Percentiles rank a stretch among this genome's conserved stretches.
phyloP scores from a whole-genome alignment of 129 eudicot genomes.

The Flaveria linearis region DNA sequence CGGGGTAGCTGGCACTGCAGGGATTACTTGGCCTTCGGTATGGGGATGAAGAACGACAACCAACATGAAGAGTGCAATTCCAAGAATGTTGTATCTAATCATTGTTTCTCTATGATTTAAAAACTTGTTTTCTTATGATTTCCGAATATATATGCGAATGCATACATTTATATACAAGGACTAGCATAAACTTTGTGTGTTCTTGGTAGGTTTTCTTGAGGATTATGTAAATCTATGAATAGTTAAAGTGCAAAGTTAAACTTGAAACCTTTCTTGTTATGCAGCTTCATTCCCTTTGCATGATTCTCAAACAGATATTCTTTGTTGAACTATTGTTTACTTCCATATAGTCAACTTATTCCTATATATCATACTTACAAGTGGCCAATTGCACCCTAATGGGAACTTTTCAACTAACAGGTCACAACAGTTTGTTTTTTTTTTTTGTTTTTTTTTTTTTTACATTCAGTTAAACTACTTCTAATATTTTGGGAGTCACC shows the following conservation, averaged over 20 bases:
- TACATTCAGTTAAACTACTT: background rate
- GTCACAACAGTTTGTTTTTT: no score
- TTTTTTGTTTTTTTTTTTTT: no score
- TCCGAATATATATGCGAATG: constrained; percentile 32
- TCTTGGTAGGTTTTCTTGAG: constrained; percentile 46
- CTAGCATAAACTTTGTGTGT: constrained; percentile 64
- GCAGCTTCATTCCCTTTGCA: constrained; percentile 54
- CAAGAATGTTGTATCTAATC: constrained; percentile 41
- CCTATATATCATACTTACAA: constrained; percentile 33
- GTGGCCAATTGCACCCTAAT: constrained; percentile 12
- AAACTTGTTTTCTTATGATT: constrained; percentile 19
- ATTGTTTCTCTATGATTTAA: constrained; percentile 34
- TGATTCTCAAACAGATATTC: constrained; percentile 37
- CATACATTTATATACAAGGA: constrained; percentile 34
- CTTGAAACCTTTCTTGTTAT: constrained; percentile 32
- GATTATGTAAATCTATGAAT: constrained; percentile 23
- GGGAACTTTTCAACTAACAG: no score
- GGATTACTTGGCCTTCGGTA: constrained; percentile 41
- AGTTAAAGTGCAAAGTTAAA: constrained; percentile 30
- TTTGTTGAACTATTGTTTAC: constrained; percentile 27
- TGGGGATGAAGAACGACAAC: constrained; percentile 40
- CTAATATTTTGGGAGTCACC: no score
- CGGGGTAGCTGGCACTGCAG: constrained; percentile 26
- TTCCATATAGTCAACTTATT: constrained; percentile 37
- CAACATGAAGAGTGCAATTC: constrained; percentile 31